These are phyloP conservation scores for Populus trichocarpa DNA, from an alignment of 441 rosid species.

Conservation along the genomic window DNA sequence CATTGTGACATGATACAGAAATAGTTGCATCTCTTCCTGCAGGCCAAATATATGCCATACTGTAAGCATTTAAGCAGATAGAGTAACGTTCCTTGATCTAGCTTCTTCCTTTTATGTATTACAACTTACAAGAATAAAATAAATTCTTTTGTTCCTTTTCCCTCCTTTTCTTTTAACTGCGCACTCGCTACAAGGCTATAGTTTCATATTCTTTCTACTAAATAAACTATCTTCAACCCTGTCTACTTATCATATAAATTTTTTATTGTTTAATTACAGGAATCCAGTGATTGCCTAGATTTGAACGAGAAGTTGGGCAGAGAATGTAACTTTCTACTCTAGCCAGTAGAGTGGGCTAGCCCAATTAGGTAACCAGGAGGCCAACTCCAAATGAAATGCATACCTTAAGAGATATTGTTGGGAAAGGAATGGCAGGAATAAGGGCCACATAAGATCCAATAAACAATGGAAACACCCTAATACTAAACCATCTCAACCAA, in stretches of 20 bases:
- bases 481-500: conserved; percentile 1
- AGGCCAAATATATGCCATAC: background rate
- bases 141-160: background rate
- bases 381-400: background rate
- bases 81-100: background rate
- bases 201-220: background rate
- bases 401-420: background rate
- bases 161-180: background rate
- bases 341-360: background rate
- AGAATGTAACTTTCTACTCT: background rate
- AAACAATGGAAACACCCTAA: background rate
- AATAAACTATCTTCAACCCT: background rate
- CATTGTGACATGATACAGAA: background rate
- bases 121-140: background rate
- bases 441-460: background rate
- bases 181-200: background rate
- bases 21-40: background rate
- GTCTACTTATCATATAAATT: background rate
- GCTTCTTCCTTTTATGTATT: background rate
- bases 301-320: background rate
- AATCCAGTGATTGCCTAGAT: background rate
- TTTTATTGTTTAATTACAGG: background rate
- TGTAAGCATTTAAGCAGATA: background rate
- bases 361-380: background rate
- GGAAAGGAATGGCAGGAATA: background rate